These are phyloP conservation scores for Basidioascus undulatus DNA, from an alignment of 768 basidiomycete species.

Conservation along the genomic window DNA sequence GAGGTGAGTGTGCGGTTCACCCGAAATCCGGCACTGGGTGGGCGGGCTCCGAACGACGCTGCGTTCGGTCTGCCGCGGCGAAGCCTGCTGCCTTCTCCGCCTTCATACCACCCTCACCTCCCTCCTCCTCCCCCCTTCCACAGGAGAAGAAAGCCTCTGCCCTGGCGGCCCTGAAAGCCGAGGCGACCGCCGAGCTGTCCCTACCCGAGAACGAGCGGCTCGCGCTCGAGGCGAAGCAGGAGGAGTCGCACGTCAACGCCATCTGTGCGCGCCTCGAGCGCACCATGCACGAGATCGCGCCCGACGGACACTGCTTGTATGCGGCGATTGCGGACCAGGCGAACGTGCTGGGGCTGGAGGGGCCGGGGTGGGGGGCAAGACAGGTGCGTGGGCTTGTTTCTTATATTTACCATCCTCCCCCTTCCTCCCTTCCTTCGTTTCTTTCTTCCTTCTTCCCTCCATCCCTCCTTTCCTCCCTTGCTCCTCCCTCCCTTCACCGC, in stretches of 20 bases:
- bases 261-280: neutral
- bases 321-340: constrained; percentile 86
- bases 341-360: constrained; percentile 39
- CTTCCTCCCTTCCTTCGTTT: neutral
- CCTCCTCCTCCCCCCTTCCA: constrained; percentile 12
- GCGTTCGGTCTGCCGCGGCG: neutral
- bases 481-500: neutral
- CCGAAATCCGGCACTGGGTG: constrained; percentile 5
- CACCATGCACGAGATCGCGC: constrained; percentile 37
- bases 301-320: constrained; percentile 87
- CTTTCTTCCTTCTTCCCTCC: no score
- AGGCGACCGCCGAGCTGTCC: constrained; percentile 43
- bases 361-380: constrained; percentile 22
- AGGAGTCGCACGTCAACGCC: constrained; percentile 14
- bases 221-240: constrained; percentile 42
- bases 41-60: constrained; percentile 8
- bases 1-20: constrained; percentile 2
- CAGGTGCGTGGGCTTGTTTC: no score
- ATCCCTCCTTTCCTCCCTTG: neutral
- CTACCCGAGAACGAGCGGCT: constrained; percentile 37
- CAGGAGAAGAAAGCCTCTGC: constrained; percentile 23
- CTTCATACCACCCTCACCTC: no score
- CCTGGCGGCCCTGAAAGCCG: constrained; percentile 39
- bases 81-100: no score
- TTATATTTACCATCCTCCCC: neutral